These are phyloP conservation scores for Talaromyces sp. DNA, from an alignment of 2,329 filamentous ascomycete species.

Conservation along the genomic window DNA sequence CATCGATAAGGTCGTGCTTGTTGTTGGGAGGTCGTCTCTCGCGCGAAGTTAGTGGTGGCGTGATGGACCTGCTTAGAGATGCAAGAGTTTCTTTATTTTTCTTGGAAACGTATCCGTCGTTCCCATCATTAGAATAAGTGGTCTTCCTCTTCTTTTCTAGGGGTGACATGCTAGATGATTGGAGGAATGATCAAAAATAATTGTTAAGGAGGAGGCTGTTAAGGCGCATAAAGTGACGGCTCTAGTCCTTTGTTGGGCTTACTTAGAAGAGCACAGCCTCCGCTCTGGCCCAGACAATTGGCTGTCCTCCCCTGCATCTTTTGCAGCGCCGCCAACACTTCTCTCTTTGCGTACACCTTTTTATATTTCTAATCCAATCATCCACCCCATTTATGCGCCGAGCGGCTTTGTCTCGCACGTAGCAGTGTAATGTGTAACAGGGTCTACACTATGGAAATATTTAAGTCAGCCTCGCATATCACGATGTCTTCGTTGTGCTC, in stretches of 20 bases:
- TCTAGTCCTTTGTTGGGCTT: neutral
- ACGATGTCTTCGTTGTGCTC: neutral
- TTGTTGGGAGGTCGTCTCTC: neutral
- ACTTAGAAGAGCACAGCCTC: neutral
- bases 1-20: neutral
- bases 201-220: neutral
- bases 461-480: neutral
- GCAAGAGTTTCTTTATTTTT: conserved; percentile 18
- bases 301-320: neutral
- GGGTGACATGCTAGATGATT: conserved; percentile 2
- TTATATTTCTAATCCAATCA: neutral
- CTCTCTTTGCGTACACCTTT: neutral
- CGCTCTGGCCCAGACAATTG: conserved; percentile 6
- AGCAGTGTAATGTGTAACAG: neutral
- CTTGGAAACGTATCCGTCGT: neutral
- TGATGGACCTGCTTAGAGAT: conserved; percentile 33
- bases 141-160: neutral
- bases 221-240: neutral
- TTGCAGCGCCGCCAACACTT: neutral
- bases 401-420: neutral
- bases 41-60: conserved; percentile 24
- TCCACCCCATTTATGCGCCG: neutral
- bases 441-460: neutral
- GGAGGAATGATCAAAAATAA: neutral
- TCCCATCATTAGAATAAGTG: neutral